phyloP scores from a whole-genome alignment of 225 moss, liverwort and hornwort species.

The Marchantia paleacea region DNA sequence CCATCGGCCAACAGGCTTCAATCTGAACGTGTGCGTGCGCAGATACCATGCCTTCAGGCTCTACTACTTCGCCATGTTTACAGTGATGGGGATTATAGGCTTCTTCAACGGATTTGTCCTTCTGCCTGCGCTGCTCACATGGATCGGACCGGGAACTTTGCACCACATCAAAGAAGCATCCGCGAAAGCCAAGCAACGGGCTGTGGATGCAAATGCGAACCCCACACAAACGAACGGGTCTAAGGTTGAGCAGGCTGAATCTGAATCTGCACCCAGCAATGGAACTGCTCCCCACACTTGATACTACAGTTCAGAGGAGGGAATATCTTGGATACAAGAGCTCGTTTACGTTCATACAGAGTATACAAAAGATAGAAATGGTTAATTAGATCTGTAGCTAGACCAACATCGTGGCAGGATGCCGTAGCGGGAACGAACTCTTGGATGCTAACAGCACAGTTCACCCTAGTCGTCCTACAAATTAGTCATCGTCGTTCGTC shows the following conservation, averaged over 20 bases:
- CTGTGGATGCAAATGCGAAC: background rate
- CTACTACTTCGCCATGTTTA: constrained; percentile 99
- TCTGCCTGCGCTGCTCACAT: constrained; percentile 76
- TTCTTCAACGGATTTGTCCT: constrained; percentile 92
- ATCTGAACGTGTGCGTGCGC: background rate
- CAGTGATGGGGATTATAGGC: constrained; percentile 80
- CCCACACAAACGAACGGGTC: background rate
- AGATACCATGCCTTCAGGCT: constrained; percentile 92
- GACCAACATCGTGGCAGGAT: too few relatives aligned
- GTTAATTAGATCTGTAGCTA: too few relatives aligned
- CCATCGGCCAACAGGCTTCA: background rate
- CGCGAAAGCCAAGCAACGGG: constrained; percentile 3
- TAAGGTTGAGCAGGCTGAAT: background rate
- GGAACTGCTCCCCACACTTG: background rate
- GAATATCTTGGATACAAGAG: too few relatives aligned
- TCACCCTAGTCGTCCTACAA: too few relatives aligned
- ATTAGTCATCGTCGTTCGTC: too few relatives aligned
- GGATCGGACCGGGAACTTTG: constrained; percentile 77
- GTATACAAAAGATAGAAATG: too few relatives aligned
- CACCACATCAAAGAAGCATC: constrained; percentile 55
- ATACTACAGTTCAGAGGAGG: too few relatives aligned
- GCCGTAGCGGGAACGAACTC: too few relatives aligned
- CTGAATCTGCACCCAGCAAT: background rate
- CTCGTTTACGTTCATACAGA: too few relatives aligned
- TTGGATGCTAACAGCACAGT: too few relatives aligned